Percentiles rank a stretch among this genome's conserved stretches.
Conservation (phyloP, 305 asterid genomes). For the Fraxinus latifolia region DNA sequence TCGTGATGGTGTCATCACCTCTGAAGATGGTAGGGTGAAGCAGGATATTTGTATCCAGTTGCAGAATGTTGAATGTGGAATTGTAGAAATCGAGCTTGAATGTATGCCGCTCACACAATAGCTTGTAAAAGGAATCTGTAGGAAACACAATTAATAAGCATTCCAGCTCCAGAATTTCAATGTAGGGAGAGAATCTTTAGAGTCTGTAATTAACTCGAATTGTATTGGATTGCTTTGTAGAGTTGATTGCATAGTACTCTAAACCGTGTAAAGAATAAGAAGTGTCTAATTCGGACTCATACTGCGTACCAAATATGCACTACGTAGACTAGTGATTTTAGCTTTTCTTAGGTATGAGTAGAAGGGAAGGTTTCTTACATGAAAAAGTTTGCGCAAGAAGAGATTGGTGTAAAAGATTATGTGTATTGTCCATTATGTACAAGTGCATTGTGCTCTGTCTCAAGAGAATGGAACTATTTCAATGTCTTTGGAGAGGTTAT, state of each 20-base stretch:
- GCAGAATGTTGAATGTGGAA: constrained; percentile 83
- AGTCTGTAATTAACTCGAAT: neutral
- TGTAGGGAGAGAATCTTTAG: neutral
- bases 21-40: constrained; percentile 66
- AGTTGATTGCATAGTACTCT: neutral
- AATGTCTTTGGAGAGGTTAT: neutral
- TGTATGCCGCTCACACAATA: constrained; percentile 84
- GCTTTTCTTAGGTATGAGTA: neutral
- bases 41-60: constrained; percentile 68
- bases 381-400: constrained; percentile 6
- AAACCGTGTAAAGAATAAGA: neutral
- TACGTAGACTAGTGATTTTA: neutral
- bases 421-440: neutral
- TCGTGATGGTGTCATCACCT: constrained; percentile 53
- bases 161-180: neutral
- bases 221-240: neutral
- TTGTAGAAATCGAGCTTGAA: constrained; percentile 88
- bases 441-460: neutral
- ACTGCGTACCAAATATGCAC: neutral
- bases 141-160: neutral
- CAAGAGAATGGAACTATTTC: neutral
- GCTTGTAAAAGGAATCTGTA: neutral
- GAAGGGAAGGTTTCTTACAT: constrained; percentile 8
- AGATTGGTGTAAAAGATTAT: neutral
- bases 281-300: neutral